These are phyloP conservation scores for Fraxinus xanthoxyloides DNA, from an alignment of 305 asterid genomes.

Conservation along the genomic window DNA sequence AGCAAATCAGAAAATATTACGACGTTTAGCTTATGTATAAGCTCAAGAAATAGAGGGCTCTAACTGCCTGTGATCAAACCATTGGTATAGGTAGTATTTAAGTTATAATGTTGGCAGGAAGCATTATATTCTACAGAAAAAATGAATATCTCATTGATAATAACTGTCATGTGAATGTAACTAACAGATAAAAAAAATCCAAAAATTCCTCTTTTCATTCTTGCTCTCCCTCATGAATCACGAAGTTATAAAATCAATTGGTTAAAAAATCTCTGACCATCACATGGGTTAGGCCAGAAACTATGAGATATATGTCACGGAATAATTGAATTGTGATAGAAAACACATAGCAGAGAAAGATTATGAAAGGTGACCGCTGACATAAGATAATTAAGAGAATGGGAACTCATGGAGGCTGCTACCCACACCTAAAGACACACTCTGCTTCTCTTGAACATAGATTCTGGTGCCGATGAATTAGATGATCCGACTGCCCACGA, in stretches of 20 bases:
- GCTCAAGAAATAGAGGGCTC: conserved; percentile 18
- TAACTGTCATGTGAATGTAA: conserved; percentile 16
- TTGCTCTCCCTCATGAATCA: conserved; percentile 14
- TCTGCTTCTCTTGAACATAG: conserved; percentile 42
- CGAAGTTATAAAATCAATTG: conserved; percentile 14
- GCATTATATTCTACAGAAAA: neutral
- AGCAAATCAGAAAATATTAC: conserved; percentile 14
- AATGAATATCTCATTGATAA: neutral
- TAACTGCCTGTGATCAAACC: conserved; percentile 17
- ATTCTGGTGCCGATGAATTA: conserved; percentile 40
- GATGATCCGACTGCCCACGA: conserved; percentile 62
- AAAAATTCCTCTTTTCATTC: conserved; percentile 16
- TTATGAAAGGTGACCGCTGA: conserved; percentile 23
- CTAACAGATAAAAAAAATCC: conserved; percentile 17
- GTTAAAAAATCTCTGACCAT: conserved; percentile 19
- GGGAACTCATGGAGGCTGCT: conserved; percentile 19
- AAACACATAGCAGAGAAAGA: conserved; percentile 18
- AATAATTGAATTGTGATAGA: conserved; percentile 17
- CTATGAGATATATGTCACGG: conserved; percentile 22
- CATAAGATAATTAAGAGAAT: conserved; percentile 21
- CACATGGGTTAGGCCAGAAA: conserved; percentile 23
- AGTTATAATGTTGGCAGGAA: neutral
- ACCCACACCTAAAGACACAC: conserved; percentile 26
- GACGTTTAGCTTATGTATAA: neutral
- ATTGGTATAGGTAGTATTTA: neutral